phyloP scores from a whole-genome alignment of 208 protist genomes.

The Acanthamoeba culbertsoni region DNA sequence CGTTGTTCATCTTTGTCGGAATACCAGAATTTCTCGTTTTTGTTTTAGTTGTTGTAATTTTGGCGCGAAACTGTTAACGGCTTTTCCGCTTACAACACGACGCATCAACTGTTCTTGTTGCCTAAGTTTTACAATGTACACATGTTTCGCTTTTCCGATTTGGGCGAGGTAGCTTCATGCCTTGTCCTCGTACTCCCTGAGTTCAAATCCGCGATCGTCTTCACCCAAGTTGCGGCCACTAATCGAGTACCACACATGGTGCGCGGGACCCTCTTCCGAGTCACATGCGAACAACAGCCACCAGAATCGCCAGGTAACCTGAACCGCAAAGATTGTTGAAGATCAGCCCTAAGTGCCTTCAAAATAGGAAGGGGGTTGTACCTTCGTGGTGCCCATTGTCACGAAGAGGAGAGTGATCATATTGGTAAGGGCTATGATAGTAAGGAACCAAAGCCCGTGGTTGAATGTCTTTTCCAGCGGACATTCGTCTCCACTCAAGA shows the following conservation, averaged over 20 bases:
- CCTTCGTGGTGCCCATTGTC: background rate
- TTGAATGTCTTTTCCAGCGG: background rate
- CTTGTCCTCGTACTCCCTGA: background rate
- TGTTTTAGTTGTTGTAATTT: too few species aligned
- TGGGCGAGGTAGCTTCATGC: background rate
- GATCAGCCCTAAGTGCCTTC: background rate
- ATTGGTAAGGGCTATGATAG: background rate
- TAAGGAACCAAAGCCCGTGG: conserved; percentile 13
- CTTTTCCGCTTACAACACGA: too few species aligned
- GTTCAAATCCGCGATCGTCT: background rate
- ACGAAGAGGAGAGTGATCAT: background rate
- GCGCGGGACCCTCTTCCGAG: background rate
- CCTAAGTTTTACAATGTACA: too few species aligned
- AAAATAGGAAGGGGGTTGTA: background rate
- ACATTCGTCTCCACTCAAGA: background rate
- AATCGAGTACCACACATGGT: background rate
- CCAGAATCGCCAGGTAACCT: background rate
- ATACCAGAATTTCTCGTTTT: too few species aligned
- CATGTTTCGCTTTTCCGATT: too few species aligned
- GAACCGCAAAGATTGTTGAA: background rate
- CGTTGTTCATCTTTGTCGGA: too few species aligned
- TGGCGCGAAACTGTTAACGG: too few species aligned
- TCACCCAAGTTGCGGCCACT: background rate
- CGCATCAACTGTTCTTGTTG: too few species aligned
- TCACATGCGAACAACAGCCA: background rate